Evolutionary conservation across 2,329 filamentous ascomycete species (phyloP), one percentile per base, ranked within the genome.

Genomic region (Cryoendolithus antarcticus): DNA sequence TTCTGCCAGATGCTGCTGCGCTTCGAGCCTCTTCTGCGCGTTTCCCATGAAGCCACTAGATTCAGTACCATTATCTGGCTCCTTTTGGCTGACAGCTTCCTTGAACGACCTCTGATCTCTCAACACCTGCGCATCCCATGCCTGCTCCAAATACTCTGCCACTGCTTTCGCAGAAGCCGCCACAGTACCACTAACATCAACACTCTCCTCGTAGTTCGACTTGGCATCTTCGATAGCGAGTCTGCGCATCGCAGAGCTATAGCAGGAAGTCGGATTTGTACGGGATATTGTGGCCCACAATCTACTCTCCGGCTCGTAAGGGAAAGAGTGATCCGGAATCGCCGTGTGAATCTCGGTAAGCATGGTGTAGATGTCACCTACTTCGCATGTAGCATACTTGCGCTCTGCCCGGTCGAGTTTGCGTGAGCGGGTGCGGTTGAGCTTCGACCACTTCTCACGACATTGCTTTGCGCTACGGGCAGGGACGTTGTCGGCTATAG

Each of bases 401-500:
- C 43, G 45, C 13, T 44, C 40, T 2, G 50, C 50, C 6, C 35
- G 35, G 7, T 35, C 31, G 44, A 48, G 37, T 35, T 46, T 48
- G 35, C 47, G 10, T 46, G 41, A 41, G 32, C 45, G 31, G 11
- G 28, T 44, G 31, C 39, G 36, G 19, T 61, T 57, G 11, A 75
- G 47, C 21, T 62, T 57, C 43, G 71, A 73, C 77, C 79, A 86
- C 53, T 86, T 86, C 19, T 67, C 67, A 19, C 70, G 66, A 53
- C 80, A 85, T 54, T 84, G 80, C 15, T 82, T 67, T 3, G 77
- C 71, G 44, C 72, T 81, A 33, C 82, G 69, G 6, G 39, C 24
- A 27, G 5, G 24, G 24, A 27, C 24, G 5, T 27, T 27, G 7
- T 27, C 24, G 24, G 24, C 24, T 27, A 27, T 27, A 8, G 24